These are phyloP conservation scores for Rhizophora mangle DNA, from an alignment of 345 rosid species.

Conservation along the genomic window DNA sequence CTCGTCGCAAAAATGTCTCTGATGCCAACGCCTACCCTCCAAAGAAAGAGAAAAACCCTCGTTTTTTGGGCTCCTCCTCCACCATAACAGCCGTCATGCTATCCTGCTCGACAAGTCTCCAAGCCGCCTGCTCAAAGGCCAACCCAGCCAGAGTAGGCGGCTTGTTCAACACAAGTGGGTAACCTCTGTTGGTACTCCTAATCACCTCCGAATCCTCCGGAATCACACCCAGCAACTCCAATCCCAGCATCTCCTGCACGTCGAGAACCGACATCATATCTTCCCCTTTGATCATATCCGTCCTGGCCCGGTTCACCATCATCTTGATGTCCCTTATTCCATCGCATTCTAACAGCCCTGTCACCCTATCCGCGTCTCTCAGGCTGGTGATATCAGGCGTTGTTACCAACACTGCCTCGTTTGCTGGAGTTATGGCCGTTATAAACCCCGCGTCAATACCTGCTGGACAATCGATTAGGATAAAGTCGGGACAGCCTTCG, in stretches of 20 bases:
- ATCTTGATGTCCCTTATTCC: conserved; percentile 91
- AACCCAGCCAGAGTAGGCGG: conserved; percentile 93
- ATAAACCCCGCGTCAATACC: conserved; percentile 99
- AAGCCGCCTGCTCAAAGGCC: conserved; percentile 97
- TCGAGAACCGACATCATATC: conserved; percentile 98
- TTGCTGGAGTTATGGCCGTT: conserved; percentile 94
- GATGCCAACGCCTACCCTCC: conserved; percentile 44
- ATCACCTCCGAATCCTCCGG: conserved; percentile 94
- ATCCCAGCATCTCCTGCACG: conserved; percentile 90
- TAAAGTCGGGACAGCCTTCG: conserved; percentile 80
- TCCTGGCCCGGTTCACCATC: conserved; percentile 89
- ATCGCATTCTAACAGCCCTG: conserved; percentile 81
- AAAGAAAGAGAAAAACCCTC: conserved; percentile 83
- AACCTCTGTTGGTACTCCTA: conserved; percentile 85
- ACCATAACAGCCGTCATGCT: conserved; percentile 95
- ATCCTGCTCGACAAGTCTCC: conserved; percentile 98
- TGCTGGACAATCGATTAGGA: conserved; percentile 84
- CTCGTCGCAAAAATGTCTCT: not conserved
- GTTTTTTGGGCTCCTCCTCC: conserved; percentile 91
- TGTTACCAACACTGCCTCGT: conserved; percentile 81
- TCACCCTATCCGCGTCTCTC: conserved; percentile 86
- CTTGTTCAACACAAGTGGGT: conserved; percentile 79
- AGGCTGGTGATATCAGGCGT: conserved; percentile 90
- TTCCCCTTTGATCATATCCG: conserved; percentile 97
- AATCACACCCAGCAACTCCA: conserved; percentile 74